A percentile compares a stretch with the other conserved stretches of the same genome.
These are phyloP conservation scores for Trichomonascus vanleenenianus DNA, from an alignment of 805 yeast genomes.

Conservation along the genomic window DNA sequence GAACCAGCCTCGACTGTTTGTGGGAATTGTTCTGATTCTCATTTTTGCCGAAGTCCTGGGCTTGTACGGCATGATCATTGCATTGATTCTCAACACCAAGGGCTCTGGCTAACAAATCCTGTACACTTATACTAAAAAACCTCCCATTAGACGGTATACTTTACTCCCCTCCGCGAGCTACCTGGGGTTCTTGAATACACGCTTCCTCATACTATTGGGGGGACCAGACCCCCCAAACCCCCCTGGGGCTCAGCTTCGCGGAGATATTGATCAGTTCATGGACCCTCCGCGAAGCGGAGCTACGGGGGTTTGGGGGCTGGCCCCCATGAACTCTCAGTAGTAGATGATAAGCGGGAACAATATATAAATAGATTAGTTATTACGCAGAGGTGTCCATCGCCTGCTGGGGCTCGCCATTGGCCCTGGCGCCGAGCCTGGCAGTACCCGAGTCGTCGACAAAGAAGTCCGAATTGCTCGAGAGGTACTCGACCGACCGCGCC, in stretches of 20 bases:
- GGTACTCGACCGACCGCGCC: conserved; percentile 77
- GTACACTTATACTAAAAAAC: too few relatives aligned
- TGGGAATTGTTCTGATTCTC: conserved; percentile 80
- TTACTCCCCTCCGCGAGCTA: too few relatives aligned
- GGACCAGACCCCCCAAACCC: too few relatives aligned
- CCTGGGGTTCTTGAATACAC: too few relatives aligned
- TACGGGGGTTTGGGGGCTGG: too few relatives aligned
- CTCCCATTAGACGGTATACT: too few relatives aligned
- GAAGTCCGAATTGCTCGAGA: conserved; percentile 59
- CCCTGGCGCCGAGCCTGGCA: conserved; percentile 45
- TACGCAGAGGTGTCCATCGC: conserved; percentile 31
- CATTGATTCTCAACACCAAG: conserved; percentile 62
- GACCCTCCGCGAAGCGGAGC: too few relatives aligned
- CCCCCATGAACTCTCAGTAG: too few relatives aligned
- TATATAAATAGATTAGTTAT: background rate
- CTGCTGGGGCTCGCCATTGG: conserved; percentile 1
- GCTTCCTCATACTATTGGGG: too few relatives aligned
- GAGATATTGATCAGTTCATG: too few relatives aligned
- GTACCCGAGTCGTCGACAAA: conserved; percentile 76
- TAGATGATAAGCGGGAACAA: too few relatives aligned
- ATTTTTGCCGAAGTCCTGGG: conserved; percentile 91
- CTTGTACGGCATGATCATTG: conserved; percentile 89
- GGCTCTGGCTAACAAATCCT: conserved; percentile 4
- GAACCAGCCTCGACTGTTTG: conserved; percentile 84
- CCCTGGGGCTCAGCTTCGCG: too few relatives aligned